phyloP scores from a whole-genome alignment of 2,329 filamentous ascomycete genomes.

The Metarhizium brunneum region DNA sequence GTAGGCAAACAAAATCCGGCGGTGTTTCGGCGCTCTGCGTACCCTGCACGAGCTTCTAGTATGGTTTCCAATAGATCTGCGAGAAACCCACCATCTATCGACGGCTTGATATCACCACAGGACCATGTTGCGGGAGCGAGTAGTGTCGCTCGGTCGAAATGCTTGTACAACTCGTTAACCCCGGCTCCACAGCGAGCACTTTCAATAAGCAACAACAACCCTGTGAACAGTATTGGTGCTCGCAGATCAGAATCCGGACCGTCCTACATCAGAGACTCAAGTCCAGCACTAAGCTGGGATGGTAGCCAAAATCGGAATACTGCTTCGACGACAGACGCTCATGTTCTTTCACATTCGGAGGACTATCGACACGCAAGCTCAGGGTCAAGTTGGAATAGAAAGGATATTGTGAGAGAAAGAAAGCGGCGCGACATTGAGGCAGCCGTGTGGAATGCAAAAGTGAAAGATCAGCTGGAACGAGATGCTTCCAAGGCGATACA shows the following conservation, averaged over 20 bases:
- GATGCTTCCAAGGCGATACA: not conserved
- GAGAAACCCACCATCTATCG: constrained; percentile 12
- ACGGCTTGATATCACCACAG: constrained; percentile 11
- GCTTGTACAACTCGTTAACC: not conserved
- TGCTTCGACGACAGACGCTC: constrained; percentile 4
- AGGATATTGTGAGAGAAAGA: constrained; percentile 29
- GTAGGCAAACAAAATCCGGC: not conserved
- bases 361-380: constrained; percentile 10
- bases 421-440: constrained; percentile 30
- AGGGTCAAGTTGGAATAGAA: constrained; percentile 20
- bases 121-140: not conserved
- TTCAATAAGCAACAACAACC: not conserved
- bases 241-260: not conserved
- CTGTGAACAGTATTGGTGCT: not conserved
- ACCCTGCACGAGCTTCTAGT: constrained; percentile 18
- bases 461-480: constrained; percentile 10
- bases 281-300: not conserved
- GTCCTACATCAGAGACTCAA: not conserved
- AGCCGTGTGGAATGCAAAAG: constrained; percentile 16
- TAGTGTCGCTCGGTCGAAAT: not conserved
- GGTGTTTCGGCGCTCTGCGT: constrained; percentile 9
- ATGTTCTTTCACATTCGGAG: constrained; percentile 10
- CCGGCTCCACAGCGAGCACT: not conserved
- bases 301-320: not conserved
- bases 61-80: constrained; percentile 10